These are phyloP conservation scores for Wickerhamomyces sp. DNA, from an alignment of 1,139 yeast species.

Conservation along the genomic window DNA sequence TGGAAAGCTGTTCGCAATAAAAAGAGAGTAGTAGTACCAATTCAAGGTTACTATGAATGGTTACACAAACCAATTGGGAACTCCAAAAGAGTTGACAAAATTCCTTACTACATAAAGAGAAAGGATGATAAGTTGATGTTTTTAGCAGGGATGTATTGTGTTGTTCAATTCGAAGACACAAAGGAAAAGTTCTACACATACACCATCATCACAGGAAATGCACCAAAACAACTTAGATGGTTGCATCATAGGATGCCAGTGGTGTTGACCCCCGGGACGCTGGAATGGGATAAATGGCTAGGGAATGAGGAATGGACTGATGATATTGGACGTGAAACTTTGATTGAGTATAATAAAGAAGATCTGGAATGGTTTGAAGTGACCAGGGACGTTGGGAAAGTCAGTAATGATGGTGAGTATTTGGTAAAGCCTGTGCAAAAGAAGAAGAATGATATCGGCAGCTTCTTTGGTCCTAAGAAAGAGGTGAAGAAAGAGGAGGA, in stretches of 20 bases:
- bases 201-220: conserved; percentile 72
- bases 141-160: conserved; percentile 63
- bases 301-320: conserved; percentile 36
- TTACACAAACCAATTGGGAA: conserved; percentile 26
- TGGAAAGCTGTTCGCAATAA: conserved; percentile 45
- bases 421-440: conserved; percentile 38
- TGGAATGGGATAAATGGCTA: conserved; percentile 61
- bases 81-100: conserved; percentile 32
- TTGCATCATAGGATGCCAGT: conserved; percentile 78
- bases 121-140: conserved; percentile 48
- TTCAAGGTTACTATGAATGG: conserved; percentile 90
- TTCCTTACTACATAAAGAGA: conserved; percentile 64
- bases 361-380: conserved; percentile 53
- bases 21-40: conserved; percentile 64
- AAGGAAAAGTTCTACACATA: conserved; percentile 43
- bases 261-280: conserved; percentile 51
- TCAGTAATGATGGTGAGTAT: conserved; percentile 42
- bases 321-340: conserved; percentile 31
- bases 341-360: conserved; percentile 38
- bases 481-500: background rate
- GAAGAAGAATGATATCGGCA: conserved; percentile 17
- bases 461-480: conserved; percentile 11
- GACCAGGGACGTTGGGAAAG: conserved; percentile 59
- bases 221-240: conserved; percentile 57
- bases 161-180: conserved; percentile 27